phyloP scores from a whole-genome alignment of 352 stramenopile species.

The Pythium guiyangense region DNA sequence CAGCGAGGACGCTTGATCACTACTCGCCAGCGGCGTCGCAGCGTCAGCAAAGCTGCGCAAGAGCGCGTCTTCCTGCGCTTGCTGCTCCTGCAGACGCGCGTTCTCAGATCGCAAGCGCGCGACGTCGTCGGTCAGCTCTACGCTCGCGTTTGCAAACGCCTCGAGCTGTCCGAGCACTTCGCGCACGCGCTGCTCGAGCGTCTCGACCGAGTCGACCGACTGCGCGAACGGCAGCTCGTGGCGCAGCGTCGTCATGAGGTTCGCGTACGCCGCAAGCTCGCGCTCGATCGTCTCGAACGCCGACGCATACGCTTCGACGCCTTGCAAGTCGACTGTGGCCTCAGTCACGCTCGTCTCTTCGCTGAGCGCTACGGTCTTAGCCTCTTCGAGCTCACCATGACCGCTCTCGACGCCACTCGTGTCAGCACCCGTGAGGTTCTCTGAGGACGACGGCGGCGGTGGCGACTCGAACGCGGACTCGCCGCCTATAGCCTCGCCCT shows the following conservation, averaged over 20 bases:
- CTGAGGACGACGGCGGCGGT: too few species aligned
- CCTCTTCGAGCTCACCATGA: too few species aligned
- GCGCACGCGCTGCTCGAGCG: conserved; percentile 23
- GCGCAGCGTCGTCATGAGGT: conserved; percentile 22
- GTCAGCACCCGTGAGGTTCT: too few species aligned
- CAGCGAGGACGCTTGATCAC: too few species aligned
- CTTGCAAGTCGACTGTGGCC: neutral
- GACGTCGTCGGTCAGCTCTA: conserved; percentile 11
- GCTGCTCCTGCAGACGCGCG: conserved; percentile 18
- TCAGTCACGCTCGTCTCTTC: neutral
- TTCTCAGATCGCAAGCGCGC: conserved; percentile 3
- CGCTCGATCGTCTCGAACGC: conserved; percentile 25
- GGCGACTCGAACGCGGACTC: too few species aligned
- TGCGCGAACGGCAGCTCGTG: conserved; percentile 25
- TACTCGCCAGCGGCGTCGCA: neutral
- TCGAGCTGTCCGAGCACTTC: conserved; percentile 27
- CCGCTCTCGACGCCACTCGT: too few species aligned
- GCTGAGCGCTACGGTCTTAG: too few species aligned
- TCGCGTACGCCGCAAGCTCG: conserved; percentile 21
- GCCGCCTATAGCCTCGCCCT: too few species aligned
- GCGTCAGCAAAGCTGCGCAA: neutral
- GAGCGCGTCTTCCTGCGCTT: neutral
- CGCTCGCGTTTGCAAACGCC: conserved; percentile 15
- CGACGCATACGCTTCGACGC: conserved; percentile 12
- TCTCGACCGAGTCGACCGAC: conserved; percentile 17